phyloP scores from a whole-genome alignment of 169 alveolate genomes.

The Plasmodium adleri region DNA sequence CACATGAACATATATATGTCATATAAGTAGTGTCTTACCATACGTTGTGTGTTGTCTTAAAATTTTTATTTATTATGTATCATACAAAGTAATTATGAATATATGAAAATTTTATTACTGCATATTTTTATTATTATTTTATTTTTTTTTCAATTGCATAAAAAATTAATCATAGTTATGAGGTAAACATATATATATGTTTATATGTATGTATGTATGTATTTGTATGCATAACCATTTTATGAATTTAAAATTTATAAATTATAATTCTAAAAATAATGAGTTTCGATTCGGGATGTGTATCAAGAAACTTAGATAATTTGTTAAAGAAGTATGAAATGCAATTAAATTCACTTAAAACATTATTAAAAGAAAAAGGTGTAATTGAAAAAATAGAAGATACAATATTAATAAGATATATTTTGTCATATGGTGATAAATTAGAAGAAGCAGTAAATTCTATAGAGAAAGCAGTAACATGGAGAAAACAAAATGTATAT shows the following conservation, averaged over 20 bases:
- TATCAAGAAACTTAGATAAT: slow-evolving; percentile 23
- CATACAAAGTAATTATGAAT: no score
- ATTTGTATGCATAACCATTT: background rate
- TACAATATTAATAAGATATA: slow-evolving; percentile 38
- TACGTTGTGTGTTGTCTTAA: no score
- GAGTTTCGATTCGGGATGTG: slow-evolving; percentile 9
- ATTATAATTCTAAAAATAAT: slow-evolving; percentile 11
- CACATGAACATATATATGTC: no score
- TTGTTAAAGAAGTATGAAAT: slow-evolving; percentile 23
- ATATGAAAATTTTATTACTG: no score
- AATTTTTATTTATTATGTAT: no score
- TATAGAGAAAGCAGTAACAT: slow-evolving; percentile 36
- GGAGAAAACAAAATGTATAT: slow-evolving; percentile 45
- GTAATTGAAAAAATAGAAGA: slow-evolving; percentile 49
- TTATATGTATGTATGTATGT: background rate
- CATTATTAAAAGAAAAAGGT: slow-evolving; percentile 37
- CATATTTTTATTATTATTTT: no score
- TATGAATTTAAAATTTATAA: no score
- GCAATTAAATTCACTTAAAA: slow-evolving; percentile 39
- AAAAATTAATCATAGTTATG: no score
- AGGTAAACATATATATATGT: background rate
- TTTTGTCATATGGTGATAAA: slow-evolving; percentile 65
- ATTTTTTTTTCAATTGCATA: no score
- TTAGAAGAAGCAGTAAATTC: slow-evolving; percentile 56
- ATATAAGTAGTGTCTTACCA: no score